Evolutionary conservation across 768 basidiomycete species (phyloP), one percentile per base, ranked within the genome.

Genomic region (Rubroboletus satanas): DNA sequence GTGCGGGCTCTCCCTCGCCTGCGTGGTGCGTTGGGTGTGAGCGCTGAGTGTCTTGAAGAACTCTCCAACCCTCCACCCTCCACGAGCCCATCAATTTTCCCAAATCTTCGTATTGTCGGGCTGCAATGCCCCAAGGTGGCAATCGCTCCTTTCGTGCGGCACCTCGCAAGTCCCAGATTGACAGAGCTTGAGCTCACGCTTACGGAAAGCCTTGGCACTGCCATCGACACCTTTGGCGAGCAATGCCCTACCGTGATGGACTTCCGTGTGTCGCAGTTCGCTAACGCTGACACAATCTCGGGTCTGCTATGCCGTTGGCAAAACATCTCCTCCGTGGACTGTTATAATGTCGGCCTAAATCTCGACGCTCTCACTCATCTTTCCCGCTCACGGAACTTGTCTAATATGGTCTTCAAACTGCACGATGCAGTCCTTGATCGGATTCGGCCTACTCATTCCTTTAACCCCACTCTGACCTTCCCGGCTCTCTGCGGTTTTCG

Each of bases 271-370:
- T 15, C 41, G 5, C 3, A 23, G 1, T 32, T 11, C 32, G 31
- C 23, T 5, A 14, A 42, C 15, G 18, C 9, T 18, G 37, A 52
- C 21, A 21, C 41, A 11, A 35, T 53, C 35, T 48, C 59, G 2
- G 12, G 15, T 12, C 45, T 61, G n/a, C 14, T 61, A n/a, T 43
- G 55, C 21, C 14, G 14, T 21, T 61, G 60, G 60, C 7, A 26
- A 48, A 53, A 51, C 28, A 41, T 61, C n/a, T 3, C 32, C 35
- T 31, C 23, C 11, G 49, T 54, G 17, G 1, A 6, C 18, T 61
- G 59, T 45, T 6, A 6, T 17, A 11, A 11, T 1, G n/a, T 41
- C 9, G 29, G 8, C 8, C 28, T 52, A 15, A 44, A 39, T 11
- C 1, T 41, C 3, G 28, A 43, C 17, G 38, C 41, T 7, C 36